Conservation (phyloP, 805 yeast species). For the Wickerhamiella allomyrinae region DNA sequence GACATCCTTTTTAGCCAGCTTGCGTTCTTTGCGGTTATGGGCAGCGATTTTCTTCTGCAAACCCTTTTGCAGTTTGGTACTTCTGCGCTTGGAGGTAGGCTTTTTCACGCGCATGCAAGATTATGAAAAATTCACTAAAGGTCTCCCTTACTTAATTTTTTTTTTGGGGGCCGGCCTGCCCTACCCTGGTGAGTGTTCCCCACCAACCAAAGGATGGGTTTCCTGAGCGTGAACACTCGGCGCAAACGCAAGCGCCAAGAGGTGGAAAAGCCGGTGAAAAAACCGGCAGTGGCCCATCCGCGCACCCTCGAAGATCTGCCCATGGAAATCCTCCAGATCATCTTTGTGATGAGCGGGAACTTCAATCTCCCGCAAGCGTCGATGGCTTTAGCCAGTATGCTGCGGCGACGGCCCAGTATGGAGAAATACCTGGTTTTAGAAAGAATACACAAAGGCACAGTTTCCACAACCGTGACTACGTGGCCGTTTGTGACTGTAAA, state of each 20-base stretch:
- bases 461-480: constrained; percentile 8
- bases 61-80: constrained; percentile 92
- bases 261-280: not conserved
- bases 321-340: constrained; percentile 28
- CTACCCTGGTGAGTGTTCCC: no score
- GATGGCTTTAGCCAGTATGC: constrained; percentile 19
- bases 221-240: constrained; percentile 6
- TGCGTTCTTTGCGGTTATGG: constrained; percentile 71
- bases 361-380: constrained; percentile 27
- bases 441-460: constrained; percentile 9
- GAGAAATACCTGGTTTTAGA: constrained; percentile 13
- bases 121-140: not conserved
- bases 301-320: constrained; percentile 28
- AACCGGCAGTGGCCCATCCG: not conserved
- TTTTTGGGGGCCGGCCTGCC: no score
- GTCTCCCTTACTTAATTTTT: constrained; percentile 4
- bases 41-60: constrained; percentile 92
- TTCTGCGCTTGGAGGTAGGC: constrained; percentile 46
- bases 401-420: constrained; percentile 20
- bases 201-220: constrained; percentile 7
- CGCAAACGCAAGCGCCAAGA: not conserved
- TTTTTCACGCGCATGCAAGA: constrained; percentile 19
- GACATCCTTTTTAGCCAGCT: constrained; percentile 70
- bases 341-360: constrained; percentile 30
- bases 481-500: constrained; percentile 19